A percentile compares a stretch with the other conserved stretches of the same genome.
These are phyloP conservation scores for Sugiyamaella floridensis DNA, from an alignment of 805 yeast species.

Conservation along the genomic window DNA sequence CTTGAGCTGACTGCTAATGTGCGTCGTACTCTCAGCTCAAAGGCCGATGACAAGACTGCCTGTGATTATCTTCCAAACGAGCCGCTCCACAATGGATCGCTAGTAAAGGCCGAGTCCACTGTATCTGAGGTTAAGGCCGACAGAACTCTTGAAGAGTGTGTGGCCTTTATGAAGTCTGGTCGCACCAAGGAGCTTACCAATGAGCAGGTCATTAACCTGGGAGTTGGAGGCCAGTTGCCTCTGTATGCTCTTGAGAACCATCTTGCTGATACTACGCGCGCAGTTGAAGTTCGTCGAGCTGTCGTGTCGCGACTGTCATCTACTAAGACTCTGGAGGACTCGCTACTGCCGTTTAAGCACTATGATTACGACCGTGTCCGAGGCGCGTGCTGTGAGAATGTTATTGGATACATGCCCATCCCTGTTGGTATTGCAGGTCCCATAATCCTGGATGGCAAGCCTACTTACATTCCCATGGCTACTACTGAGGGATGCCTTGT, in stretches of 20 bases:
- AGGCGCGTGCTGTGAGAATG: slow-evolving; percentile 99
- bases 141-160: slow-evolving; percentile 51
- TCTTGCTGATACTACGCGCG: slow-evolving; percentile 80
- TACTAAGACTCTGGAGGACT: slow-evolving; percentile 69
- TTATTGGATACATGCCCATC: slow-evolving; percentile 90
- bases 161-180: slow-evolving; percentile 61
- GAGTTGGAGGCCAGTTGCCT: slow-evolving; percentile 72
- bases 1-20: slow-evolving; percentile 16
- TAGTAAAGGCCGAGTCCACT: neutral
- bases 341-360: slow-evolving; percentile 66
- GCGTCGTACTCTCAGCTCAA: slow-evolving; percentile 2
- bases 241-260: slow-evolving; percentile 92
- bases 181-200: slow-evolving; percentile 56
- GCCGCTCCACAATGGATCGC: neutral
- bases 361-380: slow-evolving; percentile 94
- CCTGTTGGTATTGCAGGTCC: slow-evolving; percentile 99
- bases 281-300: slow-evolving; percentile 86
- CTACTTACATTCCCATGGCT: slow-evolving; percentile 95
- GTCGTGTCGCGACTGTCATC: slow-evolving; percentile 81
- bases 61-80: neutral
- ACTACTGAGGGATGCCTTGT: slow-evolving; percentile 98
- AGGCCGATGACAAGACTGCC: neutral
- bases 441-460: slow-evolving; percentile 76
- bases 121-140: slow-evolving; percentile 22
- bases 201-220: slow-evolving; percentile 68